Conservation (phyloP, 2,329 filamentous ascomycete genomes). For the Hypoxylon sp. region DNA sequence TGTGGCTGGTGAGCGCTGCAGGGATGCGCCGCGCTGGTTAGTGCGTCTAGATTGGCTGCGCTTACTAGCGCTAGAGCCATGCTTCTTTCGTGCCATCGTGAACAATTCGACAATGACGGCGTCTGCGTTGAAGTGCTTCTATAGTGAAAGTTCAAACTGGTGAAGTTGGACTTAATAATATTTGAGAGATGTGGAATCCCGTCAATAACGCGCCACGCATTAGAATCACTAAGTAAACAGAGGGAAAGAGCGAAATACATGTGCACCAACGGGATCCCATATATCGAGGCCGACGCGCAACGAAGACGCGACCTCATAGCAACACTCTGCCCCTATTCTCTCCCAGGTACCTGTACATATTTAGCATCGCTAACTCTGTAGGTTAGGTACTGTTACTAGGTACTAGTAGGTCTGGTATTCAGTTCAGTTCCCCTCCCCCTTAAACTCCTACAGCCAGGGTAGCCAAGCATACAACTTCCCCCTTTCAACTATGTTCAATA, state of each 20-base stretch:
- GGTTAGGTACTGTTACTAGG: background rate
- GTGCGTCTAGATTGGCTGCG: background rate
- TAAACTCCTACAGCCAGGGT: background rate
- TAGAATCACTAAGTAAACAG: background rate
- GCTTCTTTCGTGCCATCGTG: background rate
- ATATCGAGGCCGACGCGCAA: background rate
- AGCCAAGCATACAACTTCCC: conserved; percentile 1
- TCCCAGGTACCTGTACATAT: background rate
- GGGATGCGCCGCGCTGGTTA: background rate
- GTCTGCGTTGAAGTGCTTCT: background rate
- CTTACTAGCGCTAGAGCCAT: background rate
- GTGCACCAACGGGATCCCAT: background rate
- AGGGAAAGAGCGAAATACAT: background rate
- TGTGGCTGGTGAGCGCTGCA: background rate
- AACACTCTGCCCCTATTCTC: background rate
- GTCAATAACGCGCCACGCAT: background rate
- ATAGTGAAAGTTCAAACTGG: background rate
- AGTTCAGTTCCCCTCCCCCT: conserved; percentile 9
- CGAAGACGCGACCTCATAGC: background rate
- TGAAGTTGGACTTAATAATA: background rate
- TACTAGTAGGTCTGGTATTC: background rate
- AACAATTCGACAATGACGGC: background rate
- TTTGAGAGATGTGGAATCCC: background rate
- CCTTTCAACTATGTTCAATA: conserved; percentile 26
- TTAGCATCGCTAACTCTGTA: background rate